A percentile compares a stretch with the other conserved stretches of the same genome.
Conservation (phyloP, 768 basidiomycete species). For the Phanerodontia chrysosporium region DNA sequence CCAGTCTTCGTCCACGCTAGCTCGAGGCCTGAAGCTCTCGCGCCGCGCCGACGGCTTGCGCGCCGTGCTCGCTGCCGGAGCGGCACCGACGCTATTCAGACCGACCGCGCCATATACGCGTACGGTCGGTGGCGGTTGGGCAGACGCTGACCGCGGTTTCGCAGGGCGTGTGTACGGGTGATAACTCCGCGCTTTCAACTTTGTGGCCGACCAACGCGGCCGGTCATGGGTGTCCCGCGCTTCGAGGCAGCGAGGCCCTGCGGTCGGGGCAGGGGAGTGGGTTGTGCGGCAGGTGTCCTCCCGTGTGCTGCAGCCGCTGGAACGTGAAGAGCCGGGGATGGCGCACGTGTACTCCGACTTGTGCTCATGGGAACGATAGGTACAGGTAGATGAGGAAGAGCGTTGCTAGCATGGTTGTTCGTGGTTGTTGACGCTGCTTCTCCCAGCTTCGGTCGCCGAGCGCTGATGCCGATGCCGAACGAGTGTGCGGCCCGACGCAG, state of each 20-base stretch:
- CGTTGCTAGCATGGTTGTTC: slow-evolving; percentile 9
- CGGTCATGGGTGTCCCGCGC: slow-evolving; percentile 1
- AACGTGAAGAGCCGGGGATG: slow-evolving; percentile 2
- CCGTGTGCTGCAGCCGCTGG: background rate
- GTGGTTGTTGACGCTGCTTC: slow-evolving; percentile 30
- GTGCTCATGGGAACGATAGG: background rate
- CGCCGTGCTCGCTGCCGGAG: slow-evolving; percentile 24
- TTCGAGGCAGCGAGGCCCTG: background rate
- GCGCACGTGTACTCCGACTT: slow-evolving; percentile 5
- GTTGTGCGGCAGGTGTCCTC: background rate
- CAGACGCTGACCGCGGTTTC: slow-evolving; percentile 13
- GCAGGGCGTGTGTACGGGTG: slow-evolving; percentile 17
- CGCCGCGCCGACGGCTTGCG: slow-evolving; percentile 47
- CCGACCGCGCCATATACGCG: slow-evolving; percentile 15
- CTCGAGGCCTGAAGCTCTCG: slow-evolving; percentile 82
- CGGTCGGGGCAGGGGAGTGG: background rate
- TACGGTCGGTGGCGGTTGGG: slow-evolving; percentile 14
- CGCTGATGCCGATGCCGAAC: slow-evolving; percentile 45
- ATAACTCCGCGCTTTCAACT: slow-evolving; percentile 24
- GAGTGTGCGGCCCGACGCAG: slow-evolving; percentile 30
- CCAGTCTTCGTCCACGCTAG: slow-evolving; percentile 54
- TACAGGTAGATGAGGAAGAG: background rate
- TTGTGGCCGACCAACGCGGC: slow-evolving; percentile 1
- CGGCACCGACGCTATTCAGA: background rate
- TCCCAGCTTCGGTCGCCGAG: slow-evolving; percentile 58